Evolutionary conservation across 2,329 filamentous ascomycete genomes (phyloP).

Genomic region (Talaromyces funiculosus): DNA sequence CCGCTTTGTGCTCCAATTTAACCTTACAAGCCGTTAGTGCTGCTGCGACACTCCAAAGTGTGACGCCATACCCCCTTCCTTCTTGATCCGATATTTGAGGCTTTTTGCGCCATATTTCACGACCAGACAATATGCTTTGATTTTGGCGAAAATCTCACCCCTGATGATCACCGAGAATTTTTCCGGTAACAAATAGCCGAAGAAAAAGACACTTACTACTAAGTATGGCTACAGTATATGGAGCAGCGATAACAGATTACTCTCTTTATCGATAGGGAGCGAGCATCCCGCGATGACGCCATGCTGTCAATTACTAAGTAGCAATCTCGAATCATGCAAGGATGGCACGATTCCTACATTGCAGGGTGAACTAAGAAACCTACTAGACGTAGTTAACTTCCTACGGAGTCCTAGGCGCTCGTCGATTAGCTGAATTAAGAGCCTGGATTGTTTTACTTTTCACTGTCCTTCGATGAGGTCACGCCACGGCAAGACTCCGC

Average conservation of each 20-base stretch:
- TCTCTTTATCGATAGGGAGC: neutral
- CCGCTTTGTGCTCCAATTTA: neutral
- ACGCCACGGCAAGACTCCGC: neutral
- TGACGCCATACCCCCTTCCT: slow-evolving; percentile 8
- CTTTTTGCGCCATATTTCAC: neutral
- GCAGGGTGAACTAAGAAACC: neutral
- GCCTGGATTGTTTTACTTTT: neutral
- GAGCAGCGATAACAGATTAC: neutral
- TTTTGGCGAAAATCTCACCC: neutral
- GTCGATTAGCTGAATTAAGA: neutral
- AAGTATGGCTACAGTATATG: too few species aligned
- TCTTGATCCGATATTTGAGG: slow-evolving; percentile 1
- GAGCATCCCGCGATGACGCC: slow-evolving; percentile 8
- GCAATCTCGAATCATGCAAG: neutral
- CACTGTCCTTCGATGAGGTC: neutral
- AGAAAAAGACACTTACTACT: too few species aligned
- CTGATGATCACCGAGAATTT: slow-evolving; percentile 1
- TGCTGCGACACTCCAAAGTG: neutral
- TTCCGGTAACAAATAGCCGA: neutral
- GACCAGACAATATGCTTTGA: neutral
- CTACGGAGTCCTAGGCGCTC: too few species aligned
- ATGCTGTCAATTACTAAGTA: neutral
- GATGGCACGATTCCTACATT: neutral
- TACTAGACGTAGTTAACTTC: neutral
- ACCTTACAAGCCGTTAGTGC: neutral